Evolutionary conservation across 2,329 filamentous ascomycete genomes (phyloP).

Genomic region (Davidsoniella virescens): DNA sequence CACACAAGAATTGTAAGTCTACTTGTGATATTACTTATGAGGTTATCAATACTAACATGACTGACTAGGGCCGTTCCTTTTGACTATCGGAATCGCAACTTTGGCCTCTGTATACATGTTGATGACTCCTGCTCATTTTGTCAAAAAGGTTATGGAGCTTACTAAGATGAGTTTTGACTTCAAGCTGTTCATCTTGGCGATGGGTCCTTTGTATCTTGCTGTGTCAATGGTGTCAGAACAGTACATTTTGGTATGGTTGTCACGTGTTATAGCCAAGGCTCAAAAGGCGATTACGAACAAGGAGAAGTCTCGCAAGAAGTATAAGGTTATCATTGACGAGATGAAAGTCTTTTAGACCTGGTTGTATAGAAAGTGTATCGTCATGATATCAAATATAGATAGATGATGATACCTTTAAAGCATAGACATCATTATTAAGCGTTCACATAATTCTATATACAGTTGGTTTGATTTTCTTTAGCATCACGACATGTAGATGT

Average conservation of each 20-base stretch:
- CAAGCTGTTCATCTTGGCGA: slow-evolving; percentile 50
- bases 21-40: not conserved
- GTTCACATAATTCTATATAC: too few species aligned
- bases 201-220: slow-evolving; percentile 54
- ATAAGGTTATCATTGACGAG: slow-evolving; percentile 63
- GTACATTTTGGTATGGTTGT: slow-evolving; percentile 51
- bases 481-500: too few species aligned
- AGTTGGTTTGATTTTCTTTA: too few species aligned
- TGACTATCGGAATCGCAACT: slow-evolving; percentile 55
- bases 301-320: slow-evolving; percentile 68
- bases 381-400: too few species aligned
- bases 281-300: slow-evolving; percentile 41
- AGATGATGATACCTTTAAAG: too few species aligned
- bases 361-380: too few species aligned
- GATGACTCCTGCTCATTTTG: slow-evolving; percentile 51
- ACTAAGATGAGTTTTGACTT: slow-evolving; percentile 61
- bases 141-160: slow-evolving; percentile 67
- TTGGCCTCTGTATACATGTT: slow-evolving; percentile 65
- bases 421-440: too few species aligned
- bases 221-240: slow-evolving; percentile 58
- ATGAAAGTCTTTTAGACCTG: not conserved
- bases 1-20: slow-evolving; percentile 58
- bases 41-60: not conserved
- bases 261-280: slow-evolving; percentile 46
- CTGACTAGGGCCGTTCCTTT: slow-evolving; percentile 60